Conservation (phyloP, 257 asterid genomes). For the Cordia subcordata region DNA sequence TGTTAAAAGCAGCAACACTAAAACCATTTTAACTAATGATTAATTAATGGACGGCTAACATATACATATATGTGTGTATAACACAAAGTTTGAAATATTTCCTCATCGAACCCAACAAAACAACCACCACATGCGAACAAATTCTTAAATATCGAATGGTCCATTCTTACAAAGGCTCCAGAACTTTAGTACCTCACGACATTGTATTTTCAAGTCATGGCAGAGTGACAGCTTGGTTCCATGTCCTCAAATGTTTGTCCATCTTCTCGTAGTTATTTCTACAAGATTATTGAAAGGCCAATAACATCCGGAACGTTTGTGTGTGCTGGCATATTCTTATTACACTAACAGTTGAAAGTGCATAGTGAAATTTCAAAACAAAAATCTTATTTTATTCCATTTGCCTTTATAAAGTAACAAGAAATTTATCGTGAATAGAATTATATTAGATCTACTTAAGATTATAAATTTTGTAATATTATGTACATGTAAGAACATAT, state of each 20-base stretch:
- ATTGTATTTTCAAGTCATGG: constrained; percentile 18
- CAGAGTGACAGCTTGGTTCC: constrained; percentile 39
- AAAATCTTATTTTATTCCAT: background rate
- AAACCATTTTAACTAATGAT: too few species aligned
- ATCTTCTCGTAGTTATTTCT: constrained; percentile 18
- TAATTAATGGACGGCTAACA: too few species aligned
- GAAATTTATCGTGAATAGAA: too few species aligned
- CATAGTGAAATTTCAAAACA: constrained; percentile 1
- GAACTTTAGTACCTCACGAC: constrained; percentile 17
- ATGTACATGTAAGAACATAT: too few species aligned
- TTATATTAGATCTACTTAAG: too few species aligned
- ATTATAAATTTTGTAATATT: too few species aligned
- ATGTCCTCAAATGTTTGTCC: constrained; percentile 35
- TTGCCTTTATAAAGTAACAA: constrained; percentile 11
- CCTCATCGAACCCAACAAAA: constrained; percentile 10
- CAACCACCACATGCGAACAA: background rate
- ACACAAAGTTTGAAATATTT: background rate
- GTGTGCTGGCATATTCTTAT: constrained; percentile 19
- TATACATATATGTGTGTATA: too few species aligned
- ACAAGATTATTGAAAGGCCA: constrained; percentile 30
- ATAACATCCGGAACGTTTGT: constrained; percentile 27
- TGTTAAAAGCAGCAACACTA: too few species aligned
- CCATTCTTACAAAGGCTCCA: constrained; percentile 38
- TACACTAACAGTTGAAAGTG: constrained; percentile 12
- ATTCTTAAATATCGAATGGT: constrained; percentile 7